Evolutionary conservation across 129 eudicot genomes (phyloP).

Genomic region (Scalesia atractyloides): DNA sequence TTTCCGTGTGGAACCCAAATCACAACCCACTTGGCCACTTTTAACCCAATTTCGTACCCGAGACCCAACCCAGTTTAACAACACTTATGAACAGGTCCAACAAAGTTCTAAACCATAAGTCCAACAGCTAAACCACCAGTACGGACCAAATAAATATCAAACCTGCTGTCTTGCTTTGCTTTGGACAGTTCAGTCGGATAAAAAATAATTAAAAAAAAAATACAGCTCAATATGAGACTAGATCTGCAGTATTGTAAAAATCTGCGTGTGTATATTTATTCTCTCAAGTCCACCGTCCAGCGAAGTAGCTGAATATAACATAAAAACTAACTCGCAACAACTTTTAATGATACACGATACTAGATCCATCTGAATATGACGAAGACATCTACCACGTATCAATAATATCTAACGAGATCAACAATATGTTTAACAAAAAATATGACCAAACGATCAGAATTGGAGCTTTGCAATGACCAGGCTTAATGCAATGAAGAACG

Average conservation of each 20-base stretch:
- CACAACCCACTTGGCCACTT: no score
- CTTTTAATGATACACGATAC: constrained; percentile 15
- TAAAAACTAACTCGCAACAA: constrained; percentile 10
- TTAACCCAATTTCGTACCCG: no score
- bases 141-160: no score
- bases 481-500: constrained; percentile 67
- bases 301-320: constrained; percentile 8
- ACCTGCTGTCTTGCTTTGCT: no score
- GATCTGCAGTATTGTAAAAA: not conserved
- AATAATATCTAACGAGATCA: not conserved
- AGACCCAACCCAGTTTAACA: no score
- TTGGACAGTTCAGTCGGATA: not conserved
- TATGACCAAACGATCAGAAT: constrained; percentile 32
- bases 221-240: not conserved
- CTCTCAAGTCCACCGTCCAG: not conserved
- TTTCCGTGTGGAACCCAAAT: no score
- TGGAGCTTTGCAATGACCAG: constrained; percentile 72
- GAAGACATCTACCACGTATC: constrained; percentile 18
- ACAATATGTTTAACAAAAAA: not conserved
- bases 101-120: no score
- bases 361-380: constrained; percentile 25
- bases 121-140: no score
- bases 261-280: not conserved
- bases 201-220: not conserved
- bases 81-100: no score